Percentiles rank a stretch among this genome's conserved stretches.
Conservation (phyloP, 2,329 filamentous ascomycete species). For the Trichoderma sp. region DNA sequence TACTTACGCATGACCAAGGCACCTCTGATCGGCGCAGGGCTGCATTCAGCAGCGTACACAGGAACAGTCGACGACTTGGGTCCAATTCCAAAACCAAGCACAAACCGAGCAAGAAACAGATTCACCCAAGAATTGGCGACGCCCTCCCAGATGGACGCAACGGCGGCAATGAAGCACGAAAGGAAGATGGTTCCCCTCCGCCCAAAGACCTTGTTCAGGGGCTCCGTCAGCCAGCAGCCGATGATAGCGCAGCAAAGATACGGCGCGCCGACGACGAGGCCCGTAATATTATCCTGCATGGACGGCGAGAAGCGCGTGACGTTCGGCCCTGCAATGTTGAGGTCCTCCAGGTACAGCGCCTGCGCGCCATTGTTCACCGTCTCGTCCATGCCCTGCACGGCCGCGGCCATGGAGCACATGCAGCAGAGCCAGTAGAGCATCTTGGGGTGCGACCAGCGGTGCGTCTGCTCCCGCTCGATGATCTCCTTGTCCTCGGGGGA, state of each 20-base stretch:
- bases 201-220: constrained; percentile 30
- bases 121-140: constrained; percentile 55
- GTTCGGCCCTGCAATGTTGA: constrained; percentile 67
- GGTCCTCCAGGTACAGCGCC: constrained; percentile 59
- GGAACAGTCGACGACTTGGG: constrained; percentile 66
- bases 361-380: constrained; percentile 66
- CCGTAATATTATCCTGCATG: constrained; percentile 38
- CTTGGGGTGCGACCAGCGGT: constrained; percentile 59
- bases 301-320: constrained; percentile 58
- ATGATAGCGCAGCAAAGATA: constrained; percentile 30
- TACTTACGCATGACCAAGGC: constrained; percentile 67
- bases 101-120: constrained; percentile 65
- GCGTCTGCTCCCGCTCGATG: constrained; percentile 52
- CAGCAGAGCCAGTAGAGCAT: constrained; percentile 50
- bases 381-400: constrained; percentile 65
- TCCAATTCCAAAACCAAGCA: constrained; percentile 69
- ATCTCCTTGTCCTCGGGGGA: constrained; percentile 42
- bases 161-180: constrained; percentile 30
- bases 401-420: constrained; percentile 58
- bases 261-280: constrained; percentile 31
- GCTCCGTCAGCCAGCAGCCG: constrained; percentile 42
- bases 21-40: constrained; percentile 67
- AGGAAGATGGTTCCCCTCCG: constrained; percentile 31
- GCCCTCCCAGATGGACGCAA: constrained; percentile 31
- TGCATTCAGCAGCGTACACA: constrained; percentile 72